Conservation (phyloP, 225 moss, liverwort and hornwort species). For the Marchantia polymorpha region DNA sequence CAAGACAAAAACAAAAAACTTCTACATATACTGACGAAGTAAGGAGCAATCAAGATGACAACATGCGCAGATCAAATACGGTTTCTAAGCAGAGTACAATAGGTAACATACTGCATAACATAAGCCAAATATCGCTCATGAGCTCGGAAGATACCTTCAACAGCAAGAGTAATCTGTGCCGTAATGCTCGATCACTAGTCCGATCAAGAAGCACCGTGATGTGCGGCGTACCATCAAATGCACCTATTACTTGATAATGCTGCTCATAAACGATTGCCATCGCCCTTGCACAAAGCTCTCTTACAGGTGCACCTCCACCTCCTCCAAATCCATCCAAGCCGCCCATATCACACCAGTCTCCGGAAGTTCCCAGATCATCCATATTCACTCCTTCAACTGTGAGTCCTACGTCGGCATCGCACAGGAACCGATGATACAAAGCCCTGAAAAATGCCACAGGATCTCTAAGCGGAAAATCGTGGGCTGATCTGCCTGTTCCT, state of each 20-base stretch:
- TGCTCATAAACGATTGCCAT: slow-evolving; percentile 95
- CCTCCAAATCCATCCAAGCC: slow-evolving; percentile 95
- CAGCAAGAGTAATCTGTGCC: slow-evolving; percentile 77
- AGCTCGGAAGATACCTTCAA: slow-evolving; percentile 48
- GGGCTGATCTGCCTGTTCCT: slow-evolving; percentile 49
- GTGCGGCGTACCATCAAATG: slow-evolving; percentile 89
- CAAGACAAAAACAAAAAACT: too few species aligned
- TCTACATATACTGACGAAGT: too few species aligned
- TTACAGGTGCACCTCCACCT: slow-evolving; percentile 80
- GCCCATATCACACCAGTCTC: slow-evolving; percentile 93
- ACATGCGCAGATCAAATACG: neutral
- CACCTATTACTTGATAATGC: slow-evolving; percentile 73
- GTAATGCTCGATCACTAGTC: slow-evolving; percentile 84
- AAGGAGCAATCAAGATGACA: too few species aligned
- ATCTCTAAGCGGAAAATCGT: slow-evolving; percentile 82
- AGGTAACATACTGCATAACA: neutral
- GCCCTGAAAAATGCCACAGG: slow-evolving; percentile 81
- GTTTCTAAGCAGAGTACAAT: neutral
- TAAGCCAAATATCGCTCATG: neutral
- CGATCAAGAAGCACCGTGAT: slow-evolving; percentile 84
- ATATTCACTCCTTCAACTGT: slow-evolving; percentile 77
- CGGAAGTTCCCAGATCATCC: slow-evolving; percentile 69
- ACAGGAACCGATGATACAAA: slow-evolving; percentile 89
- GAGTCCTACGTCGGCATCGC: slow-evolving; percentile 86
- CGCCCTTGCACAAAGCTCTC: slow-evolving; percentile 87